phyloP scores from a whole-genome alignment of 2,329 filamentous ascomycete species.

The Pseudogymnoascus sp. region DNA sequence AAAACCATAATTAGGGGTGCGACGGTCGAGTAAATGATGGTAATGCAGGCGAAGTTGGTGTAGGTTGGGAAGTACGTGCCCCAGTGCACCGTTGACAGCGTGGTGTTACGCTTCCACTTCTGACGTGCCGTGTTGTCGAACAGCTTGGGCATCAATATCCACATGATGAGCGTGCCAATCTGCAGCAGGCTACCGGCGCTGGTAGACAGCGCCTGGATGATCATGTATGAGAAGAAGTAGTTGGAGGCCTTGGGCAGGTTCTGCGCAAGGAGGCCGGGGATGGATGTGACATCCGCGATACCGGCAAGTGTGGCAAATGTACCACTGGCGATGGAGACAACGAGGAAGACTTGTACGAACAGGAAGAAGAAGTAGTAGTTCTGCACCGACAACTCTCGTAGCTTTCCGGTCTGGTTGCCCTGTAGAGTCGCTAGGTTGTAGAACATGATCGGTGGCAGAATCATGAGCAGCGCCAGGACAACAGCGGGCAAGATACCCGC shows the following conservation, averaged over 20 bases:
- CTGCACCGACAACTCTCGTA: slow-evolving; percentile 76
- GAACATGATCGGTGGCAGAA: slow-evolving; percentile 74
- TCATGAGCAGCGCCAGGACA: slow-evolving; percentile 67
- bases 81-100: slow-evolving; percentile 72
- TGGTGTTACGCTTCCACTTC: slow-evolving; percentile 82
- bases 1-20: slow-evolving; percentile 88
- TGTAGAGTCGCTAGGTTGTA: slow-evolving; percentile 63
- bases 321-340: slow-evolving; percentile 76
- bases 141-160: slow-evolving; percentile 73
- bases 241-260: slow-evolving; percentile 83
- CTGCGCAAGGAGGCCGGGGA: slow-evolving; percentile 63
- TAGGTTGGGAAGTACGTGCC: slow-evolving; percentile 93
- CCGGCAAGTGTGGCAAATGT: slow-evolving; percentile 56
- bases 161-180: slow-evolving; percentile 66
- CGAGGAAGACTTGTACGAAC: slow-evolving; percentile 89
- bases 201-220: slow-evolving; percentile 83
- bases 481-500: slow-evolving; percentile 80
- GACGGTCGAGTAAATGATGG: slow-evolving; percentile 78
- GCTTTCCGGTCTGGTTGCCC: slow-evolving; percentile 74
- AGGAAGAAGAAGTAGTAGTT: slow-evolving; percentile 89
- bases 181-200: slow-evolving; percentile 86
- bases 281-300: slow-evolving; percentile 52
- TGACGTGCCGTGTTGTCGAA: slow-evolving; percentile 72
- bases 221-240: slow-evolving; percentile 98
- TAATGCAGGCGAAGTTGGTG: slow-evolving; percentile 93